Evolutionary conservation across 192 early-diverging fungal genomes (phyloP).

Genomic region (Rhizoclosmatium globosum): DNA sequence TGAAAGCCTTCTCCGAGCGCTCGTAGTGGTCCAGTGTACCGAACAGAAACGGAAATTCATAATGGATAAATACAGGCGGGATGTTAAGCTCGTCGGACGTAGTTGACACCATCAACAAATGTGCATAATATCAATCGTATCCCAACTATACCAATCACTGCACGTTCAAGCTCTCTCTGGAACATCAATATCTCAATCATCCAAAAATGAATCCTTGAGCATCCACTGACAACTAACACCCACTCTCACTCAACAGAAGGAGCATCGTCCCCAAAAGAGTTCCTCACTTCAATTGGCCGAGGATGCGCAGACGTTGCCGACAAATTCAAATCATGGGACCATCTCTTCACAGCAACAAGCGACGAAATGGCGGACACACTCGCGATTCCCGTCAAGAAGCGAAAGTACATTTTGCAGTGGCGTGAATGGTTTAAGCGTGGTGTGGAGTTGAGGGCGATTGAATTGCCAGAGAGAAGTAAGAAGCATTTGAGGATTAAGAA

Average conservation of each 20-base stretch:
- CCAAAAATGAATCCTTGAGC: too few relatives aligned
- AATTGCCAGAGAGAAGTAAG: constrained; percentile 50
- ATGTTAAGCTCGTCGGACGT: too few relatives aligned
- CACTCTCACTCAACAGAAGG: background rate
- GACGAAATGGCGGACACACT: constrained; percentile 53
- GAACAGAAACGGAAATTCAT: too few relatives aligned
- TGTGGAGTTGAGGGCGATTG: constrained; percentile 41
- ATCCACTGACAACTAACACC: too few relatives aligned
- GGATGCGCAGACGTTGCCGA: constrained; percentile 42
- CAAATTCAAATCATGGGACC: constrained; percentile 59
- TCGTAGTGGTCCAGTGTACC: too few relatives aligned
- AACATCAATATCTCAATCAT: too few relatives aligned
- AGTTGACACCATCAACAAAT: too few relatives aligned
- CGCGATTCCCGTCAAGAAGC: constrained; percentile 48
- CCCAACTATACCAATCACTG: too few relatives aligned
- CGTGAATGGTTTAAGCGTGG: constrained; percentile 58
- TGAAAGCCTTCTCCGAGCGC: too few relatives aligned
- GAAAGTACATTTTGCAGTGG: constrained; percentile 56
- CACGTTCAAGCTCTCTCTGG: too few relatives aligned
- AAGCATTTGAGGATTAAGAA: constrained; percentile 51
- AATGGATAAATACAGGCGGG: too few relatives aligned
- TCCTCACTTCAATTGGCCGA: constrained; percentile 58
- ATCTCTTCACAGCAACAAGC: constrained; percentile 51
- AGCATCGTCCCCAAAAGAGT: constrained; percentile 31
- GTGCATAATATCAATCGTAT: too few relatives aligned